Evolutionary conservation across 805 yeast species (phyloP).

Genomic region (Metschnikowia matae): DNA sequence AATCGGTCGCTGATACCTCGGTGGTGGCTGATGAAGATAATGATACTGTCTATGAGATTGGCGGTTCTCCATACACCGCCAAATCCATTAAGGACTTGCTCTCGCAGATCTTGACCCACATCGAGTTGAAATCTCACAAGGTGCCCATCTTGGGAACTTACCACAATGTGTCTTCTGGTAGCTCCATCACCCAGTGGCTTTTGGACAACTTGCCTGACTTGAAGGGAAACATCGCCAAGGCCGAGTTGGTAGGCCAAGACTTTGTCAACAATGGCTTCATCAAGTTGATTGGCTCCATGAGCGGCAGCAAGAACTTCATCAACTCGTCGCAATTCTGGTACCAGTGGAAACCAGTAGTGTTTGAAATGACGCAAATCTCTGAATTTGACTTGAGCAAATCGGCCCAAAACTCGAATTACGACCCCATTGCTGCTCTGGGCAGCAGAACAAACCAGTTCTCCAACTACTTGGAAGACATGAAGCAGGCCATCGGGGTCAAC

Average conservation of each 20-base stretch:
- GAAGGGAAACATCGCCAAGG: conserved; percentile 47
- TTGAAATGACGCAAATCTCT: conserved; percentile 38
- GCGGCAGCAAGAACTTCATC: conserved; percentile 51
- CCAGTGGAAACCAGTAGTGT: conserved; percentile 77
- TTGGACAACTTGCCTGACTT: conserved; percentile 42
- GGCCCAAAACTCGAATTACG: conserved; percentile 7
- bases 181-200: conserved; percentile 57
- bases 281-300: conserved; percentile 59
- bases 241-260: conserved; percentile 74
- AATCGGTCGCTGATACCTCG: not conserved
- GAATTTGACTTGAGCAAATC: conserved; percentile 13
- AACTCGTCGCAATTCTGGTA: conserved; percentile 70
- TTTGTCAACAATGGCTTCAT: conserved; percentile 58
- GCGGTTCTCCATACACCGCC: conserved; percentile 26
- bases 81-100: conserved; percentile 33
- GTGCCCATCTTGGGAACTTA: conserved; percentile 71
- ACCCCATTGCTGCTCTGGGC: conserved; percentile 14
- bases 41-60: conserved; percentile 25
- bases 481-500: conserved; percentile 43
- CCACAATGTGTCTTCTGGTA: conserved; percentile 57
- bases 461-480: conserved; percentile 40
- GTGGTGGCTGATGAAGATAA: conserved; percentile 11
- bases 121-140: conserved; percentile 52
- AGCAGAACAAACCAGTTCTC: conserved; percentile 18
- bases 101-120: conserved; percentile 30